Base-by-base conservation (phyloP, 805 yeast genomes). In the Lipomyces yamanashiensis region DNA sequence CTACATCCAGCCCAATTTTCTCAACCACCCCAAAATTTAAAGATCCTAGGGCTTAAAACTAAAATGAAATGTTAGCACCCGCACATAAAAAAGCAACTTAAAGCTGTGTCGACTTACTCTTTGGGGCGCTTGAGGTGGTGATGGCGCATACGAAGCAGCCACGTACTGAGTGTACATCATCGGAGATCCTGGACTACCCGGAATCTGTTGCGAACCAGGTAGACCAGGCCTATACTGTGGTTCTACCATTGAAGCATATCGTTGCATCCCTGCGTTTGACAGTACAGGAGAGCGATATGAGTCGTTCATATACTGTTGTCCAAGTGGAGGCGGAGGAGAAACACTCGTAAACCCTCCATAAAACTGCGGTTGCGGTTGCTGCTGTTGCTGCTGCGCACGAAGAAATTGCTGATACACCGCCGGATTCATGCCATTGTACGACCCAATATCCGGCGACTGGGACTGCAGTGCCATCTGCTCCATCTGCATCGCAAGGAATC, bases 111-210 rank as follows among this genome's bases (percentile, higher is more conserved):
- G 15, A 55, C 64, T 49, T 36, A 61, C 57, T 28, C 59, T 50
- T 39, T 52, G 50, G 28, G 39, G 47, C 34, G 43, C 55, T 9
- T 60, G 54, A 44, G 49, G 59, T 12, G 59, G 55, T 19, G 59
- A 47, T 9, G 41, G 56, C 15, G 60, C 39, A 41, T 55, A 61
- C n/a, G 50, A 47, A 13, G 54, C 21, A 12, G 63, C 33, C 43
- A 61, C 49, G 19, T 55, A 61, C 57, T 48, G 48, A 17, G 57
- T 51, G 47, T 61, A 56, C 58, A 59, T 53, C 45, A 59, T 39
- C 28, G 56, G 58, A 23, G 57, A 47, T 4, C 56, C 63, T 2
- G 63, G 63, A 59, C 63, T 59, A 2, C 54, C 54, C 7, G 52
- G 53, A 34, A 41, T 44, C 52, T 48, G 64, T 17, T 40, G 52